Conservation (phyloP, 306 rosid species). For the Fagus sylvatica region DNA sequence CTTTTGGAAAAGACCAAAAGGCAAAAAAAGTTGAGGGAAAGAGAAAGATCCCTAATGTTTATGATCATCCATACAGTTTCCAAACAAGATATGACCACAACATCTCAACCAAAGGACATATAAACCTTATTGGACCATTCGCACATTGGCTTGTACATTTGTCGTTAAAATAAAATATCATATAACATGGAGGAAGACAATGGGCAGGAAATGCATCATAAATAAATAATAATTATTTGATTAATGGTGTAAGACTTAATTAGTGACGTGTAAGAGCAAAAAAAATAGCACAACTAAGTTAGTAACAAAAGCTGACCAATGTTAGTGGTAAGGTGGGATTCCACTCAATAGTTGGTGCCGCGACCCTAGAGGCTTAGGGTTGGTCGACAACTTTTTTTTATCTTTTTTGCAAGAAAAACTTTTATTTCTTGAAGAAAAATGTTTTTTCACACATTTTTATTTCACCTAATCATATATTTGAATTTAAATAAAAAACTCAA, state of each 20-base stretch:
- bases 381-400: slow-evolving; percentile 36
- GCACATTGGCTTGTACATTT: too few species aligned
- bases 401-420: slow-evolving; percentile 14
- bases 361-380: slow-evolving; percentile 37
- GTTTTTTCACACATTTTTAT: too few species aligned
- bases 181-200: background rate
- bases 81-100: background rate
- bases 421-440: background rate
- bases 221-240: slow-evolving; percentile 23
- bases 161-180: background rate
- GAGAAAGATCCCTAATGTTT: background rate
- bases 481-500: too few species aligned
- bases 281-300: slow-evolving; percentile 23
- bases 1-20: too few species aligned
- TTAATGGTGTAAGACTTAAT: slow-evolving; percentile 19
- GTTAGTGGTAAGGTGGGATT: slow-evolving; percentile 65
- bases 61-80: background rate
- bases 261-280: slow-evolving; percentile 27
- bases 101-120: background rate
- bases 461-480: too few species aligned
- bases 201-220: slow-evolving; percentile 18
- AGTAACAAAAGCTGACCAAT: slow-evolving; percentile 44
- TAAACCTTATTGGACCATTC: background rate
- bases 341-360: slow-evolving; percentile 64
- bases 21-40: too few species aligned